Evolutionary conservation across 345 rosid genomes (phyloP), one percentile per base, ranked within the genome.

Genomic region (Cardiospermum halicacabum): DNA sequence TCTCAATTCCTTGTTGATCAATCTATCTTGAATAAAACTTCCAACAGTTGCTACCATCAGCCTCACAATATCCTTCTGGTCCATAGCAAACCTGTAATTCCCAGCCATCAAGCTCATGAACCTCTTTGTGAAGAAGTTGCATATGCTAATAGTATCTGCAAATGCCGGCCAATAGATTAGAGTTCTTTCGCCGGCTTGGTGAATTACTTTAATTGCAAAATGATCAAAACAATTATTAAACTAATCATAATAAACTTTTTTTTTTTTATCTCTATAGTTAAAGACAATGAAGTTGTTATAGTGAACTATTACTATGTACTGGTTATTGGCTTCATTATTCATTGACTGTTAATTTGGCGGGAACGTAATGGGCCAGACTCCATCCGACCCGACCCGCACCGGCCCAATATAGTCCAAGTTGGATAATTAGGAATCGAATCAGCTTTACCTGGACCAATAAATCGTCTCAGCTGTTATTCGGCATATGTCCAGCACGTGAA

Each of bases 1-100:
- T 56, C 89, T 77, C 51, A 70, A 79, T n/a, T 77, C 84, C 36
- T 76, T 73, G 67, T 73, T 53, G n/a, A 62, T 76, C 74, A 84
- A 68, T 53, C 81, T 56, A 34, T 74, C 86, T 51, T 73, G 78
- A 30, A 64, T 58, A 67, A 87, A 84, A 67, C 80, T 74, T 49
- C 78, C 78, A 5, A 84, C 80, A 5, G 75, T 76, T 1, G 71
- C 55, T 28, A 65, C 54, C 75, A 87, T 32, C 31, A 77, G n/a
- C 53, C 66, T 79, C 11, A 69, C 67, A 15, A 72, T 73, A 63
- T 76, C 84, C 64, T 82, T 71, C 48, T 74, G 85, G 39, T 82
- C 89, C 84, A 76, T 82, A 1, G 66, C 48, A 19, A 75, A 75
- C 60, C 81, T 53, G 30, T 78, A 75, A 60, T 76, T 68, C 30